phyloP scores from a whole-genome alignment of 345 rosid species.

The Citropsis articulata region DNA sequence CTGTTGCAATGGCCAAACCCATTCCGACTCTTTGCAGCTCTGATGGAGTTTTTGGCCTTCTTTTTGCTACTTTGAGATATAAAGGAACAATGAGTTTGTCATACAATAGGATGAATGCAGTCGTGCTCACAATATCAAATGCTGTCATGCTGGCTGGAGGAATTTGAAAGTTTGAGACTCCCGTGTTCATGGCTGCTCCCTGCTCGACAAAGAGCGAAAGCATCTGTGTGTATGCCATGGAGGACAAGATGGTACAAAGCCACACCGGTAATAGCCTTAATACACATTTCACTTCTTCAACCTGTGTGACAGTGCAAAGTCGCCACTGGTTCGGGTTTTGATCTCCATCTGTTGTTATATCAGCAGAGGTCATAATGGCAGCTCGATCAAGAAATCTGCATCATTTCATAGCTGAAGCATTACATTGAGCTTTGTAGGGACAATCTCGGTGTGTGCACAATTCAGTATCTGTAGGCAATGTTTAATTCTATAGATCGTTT shows the following conservation, averaged over 20 bases:
- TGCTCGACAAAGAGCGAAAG: conserved; percentile 40
- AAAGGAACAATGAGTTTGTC: conserved; percentile 27
- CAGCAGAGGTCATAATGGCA: conserved; percentile 21
- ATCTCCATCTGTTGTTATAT: not conserved
- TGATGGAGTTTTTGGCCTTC: conserved; percentile 20
- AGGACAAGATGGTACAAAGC: conserved; percentile 30
- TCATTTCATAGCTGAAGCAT: not conserved
- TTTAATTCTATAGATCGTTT: too few relatives aligned
- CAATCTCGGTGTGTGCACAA: not conserved
- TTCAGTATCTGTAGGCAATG: too few relatives aligned
- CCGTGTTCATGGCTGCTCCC: conserved; percentile 39
- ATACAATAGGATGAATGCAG: conserved; percentile 29
- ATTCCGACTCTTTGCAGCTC: conserved; percentile 34
- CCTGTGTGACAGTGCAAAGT: conserved; percentile 42
- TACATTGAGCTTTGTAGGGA: not conserved
- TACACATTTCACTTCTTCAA: conserved; percentile 43
- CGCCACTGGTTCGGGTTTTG: conserved; percentile 24
- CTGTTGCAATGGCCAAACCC: conserved; percentile 25
- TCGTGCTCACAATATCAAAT: conserved; percentile 31
- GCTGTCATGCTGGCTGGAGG: conserved; percentile 45
- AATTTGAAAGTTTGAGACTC: conserved; percentile 22
- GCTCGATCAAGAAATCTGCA: conserved; percentile 43
- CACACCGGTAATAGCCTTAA: conserved; percentile 37
- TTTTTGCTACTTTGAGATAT: conserved; percentile 20
- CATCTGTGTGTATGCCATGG: conserved; percentile 30